These are phyloP conservation scores for Ophiostoma ips DNA, from an alignment of 2,329 filamentous ascomycete species.

Conservation along the genomic window DNA sequence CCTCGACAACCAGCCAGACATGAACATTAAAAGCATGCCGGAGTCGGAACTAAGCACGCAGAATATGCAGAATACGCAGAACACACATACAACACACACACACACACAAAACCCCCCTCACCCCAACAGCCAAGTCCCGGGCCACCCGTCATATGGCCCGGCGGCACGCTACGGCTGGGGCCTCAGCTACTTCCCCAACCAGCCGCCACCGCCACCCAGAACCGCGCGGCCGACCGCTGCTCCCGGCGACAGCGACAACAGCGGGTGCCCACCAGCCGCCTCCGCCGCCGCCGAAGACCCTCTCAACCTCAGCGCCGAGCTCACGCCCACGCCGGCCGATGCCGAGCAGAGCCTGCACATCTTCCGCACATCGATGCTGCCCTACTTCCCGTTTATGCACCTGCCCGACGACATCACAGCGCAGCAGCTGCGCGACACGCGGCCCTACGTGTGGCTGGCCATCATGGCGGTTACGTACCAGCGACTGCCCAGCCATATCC, in stretches of 20 bases:
- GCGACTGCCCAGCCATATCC: slow-evolving; percentile 25
- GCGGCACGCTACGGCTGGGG: background rate
- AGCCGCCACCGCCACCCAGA: background rate
- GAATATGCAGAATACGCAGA: too few relatives aligned
- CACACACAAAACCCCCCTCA: background rate
- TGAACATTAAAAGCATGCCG: background rate
- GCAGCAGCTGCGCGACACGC: slow-evolving; percentile 23
- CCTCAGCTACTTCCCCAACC: background rate
- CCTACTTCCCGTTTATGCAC: slow-evolving; percentile 31
- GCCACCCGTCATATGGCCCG: background rate
- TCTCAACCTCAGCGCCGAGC: slow-evolving; percentile 1
- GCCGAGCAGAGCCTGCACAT: slow-evolving; percentile 26
- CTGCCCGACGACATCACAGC: slow-evolving; percentile 24
- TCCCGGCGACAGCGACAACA: too few relatives aligned
- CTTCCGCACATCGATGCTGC: slow-evolving; percentile 27
- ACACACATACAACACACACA: background rate
- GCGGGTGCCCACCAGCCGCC: too few relatives aligned
- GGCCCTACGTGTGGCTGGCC: slow-evolving; percentile 35
- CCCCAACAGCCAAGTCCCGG: background rate
- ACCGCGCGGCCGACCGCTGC: background rate
- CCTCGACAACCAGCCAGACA: background rate
- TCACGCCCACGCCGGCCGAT: slow-evolving; percentile 20
- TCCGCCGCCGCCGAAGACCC: background rate
- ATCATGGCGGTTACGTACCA: slow-evolving; percentile 33
- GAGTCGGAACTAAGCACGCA: background rate